Conservation (phyloP, 495 filamentous ascomycete genomes). For the Lophiotrema nucula region DNA sequence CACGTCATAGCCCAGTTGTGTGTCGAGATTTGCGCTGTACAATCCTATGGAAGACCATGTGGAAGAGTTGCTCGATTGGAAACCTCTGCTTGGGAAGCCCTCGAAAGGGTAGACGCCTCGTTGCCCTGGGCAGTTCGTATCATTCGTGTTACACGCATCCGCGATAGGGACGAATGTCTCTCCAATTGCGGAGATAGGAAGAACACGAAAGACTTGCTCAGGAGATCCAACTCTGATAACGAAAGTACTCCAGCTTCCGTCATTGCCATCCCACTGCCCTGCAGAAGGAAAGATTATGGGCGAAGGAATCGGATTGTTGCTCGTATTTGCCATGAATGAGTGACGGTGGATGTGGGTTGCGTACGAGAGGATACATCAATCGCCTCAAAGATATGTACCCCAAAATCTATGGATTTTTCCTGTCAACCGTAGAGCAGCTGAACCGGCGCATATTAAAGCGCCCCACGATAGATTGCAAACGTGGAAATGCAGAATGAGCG, state of each 20-base stretch:
- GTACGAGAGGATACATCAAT: too few relatives aligned
- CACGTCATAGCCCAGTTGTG: constrained; percentile 11
- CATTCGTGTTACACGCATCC: constrained; percentile 10
- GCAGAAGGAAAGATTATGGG: constrained; percentile 18
- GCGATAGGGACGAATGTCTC: constrained; percentile 12
- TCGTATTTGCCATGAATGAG: too few relatives aligned
- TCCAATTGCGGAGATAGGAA: neutral
- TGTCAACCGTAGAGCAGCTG: too few relatives aligned
- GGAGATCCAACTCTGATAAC: constrained; percentile 22
- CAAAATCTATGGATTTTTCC: too few relatives aligned
- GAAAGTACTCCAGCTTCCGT: constrained; percentile 27
- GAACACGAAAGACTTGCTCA: constrained; percentile 18
- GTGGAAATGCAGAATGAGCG: too few relatives aligned
- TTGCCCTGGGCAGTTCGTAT: constrained; percentile 6
- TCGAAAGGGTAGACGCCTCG: constrained; percentile 21
- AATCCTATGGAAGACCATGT: constrained; percentile 19
- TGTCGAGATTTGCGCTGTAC: constrained; percentile 1
- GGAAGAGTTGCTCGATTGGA: constrained; percentile 12
- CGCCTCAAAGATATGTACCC: too few relatives aligned
- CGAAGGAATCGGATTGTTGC: constrained; percentile 3
- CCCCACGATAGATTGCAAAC: too few relatives aligned
- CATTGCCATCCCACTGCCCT: constrained; percentile 24
- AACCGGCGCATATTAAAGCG: too few relatives aligned
- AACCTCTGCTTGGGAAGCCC: constrained; percentile 2
- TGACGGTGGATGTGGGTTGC: too few relatives aligned